These are phyloP conservation scores for Fusarium algeriense DNA, from an alignment of 2,329 filamentous ascomycete genomes.

Conservation along the genomic window DNA sequence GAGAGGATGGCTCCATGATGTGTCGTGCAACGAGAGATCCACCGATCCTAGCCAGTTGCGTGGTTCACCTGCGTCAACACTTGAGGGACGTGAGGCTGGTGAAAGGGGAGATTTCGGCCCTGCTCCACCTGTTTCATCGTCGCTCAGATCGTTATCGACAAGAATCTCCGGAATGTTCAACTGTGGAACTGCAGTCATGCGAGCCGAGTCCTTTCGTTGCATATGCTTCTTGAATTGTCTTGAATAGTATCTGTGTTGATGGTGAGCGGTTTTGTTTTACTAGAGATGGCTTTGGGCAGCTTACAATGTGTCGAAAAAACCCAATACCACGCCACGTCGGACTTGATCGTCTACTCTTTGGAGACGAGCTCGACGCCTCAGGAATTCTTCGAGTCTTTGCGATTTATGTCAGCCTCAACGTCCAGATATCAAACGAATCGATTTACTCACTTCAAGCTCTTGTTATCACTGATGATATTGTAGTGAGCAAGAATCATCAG, in stretches of 20 bases:
- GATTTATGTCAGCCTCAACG: conserved; percentile 45
- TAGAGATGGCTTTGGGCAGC: conserved; percentile 43
- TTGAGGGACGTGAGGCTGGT: conserved; percentile 37
- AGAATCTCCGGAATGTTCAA: conserved; percentile 91
- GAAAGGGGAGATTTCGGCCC: conserved; percentile 41
- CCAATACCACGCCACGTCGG: conserved; percentile 86
- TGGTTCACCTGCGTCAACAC: conserved; percentile 52
- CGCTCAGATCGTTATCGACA: conserved; percentile 80
- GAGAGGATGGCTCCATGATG: conserved; percentile 61
- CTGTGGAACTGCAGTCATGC: conserved; percentile 82
- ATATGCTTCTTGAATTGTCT: conserved; percentile 82
- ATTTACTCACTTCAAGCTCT: conserved; percentile 79
- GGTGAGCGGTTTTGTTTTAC: conserved; percentile 10
- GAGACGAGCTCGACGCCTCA: conserved; percentile 87
- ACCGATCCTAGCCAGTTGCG: conserved; percentile 59
- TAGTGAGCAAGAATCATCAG: conserved; percentile 98
- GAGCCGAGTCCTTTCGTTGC: conserved; percentile 77
- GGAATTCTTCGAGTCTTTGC: conserved; percentile 86
- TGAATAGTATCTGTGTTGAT: conserved; percentile 75
- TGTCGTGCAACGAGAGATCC: conserved; percentile 56
- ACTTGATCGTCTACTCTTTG: conserved; percentile 97
- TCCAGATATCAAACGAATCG: not conserved
- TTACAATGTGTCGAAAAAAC: conserved; percentile 93
- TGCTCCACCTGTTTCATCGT: conserved; percentile 45
- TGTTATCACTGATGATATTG: conserved; percentile 98